phyloP scores from a whole-genome alignment of 2,329 filamentous ascomycete genomes.

The Beauveria australis region DNA sequence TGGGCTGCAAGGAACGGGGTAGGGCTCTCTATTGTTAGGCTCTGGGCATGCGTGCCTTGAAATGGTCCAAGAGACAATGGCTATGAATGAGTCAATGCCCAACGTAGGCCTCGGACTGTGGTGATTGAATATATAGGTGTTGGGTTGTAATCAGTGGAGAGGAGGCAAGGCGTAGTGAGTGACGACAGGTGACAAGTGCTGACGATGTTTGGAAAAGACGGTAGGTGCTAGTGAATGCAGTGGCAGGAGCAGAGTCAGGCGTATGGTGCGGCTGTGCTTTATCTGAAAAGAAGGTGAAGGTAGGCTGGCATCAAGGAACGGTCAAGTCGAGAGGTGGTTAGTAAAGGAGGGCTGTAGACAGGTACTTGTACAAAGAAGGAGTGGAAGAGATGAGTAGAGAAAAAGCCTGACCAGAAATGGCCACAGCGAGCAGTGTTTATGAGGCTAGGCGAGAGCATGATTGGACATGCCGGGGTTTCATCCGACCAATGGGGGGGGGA shows the following conservation, averaged over 20 bases:
- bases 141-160: constrained; percentile 7
- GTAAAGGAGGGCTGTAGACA: constrained; percentile 7
- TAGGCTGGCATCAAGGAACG: constrained; percentile 4
- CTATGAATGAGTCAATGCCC: constrained; percentile 9
- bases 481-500: constrained; percentile 26
- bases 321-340: constrained; percentile 5
- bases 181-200: not conserved
- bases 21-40: constrained; percentile 3
- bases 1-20: not conserved
- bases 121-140: not conserved
- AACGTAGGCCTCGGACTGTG: not conserved
- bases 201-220: not conserved
- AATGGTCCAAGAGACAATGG: not conserved
- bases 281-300: constrained; percentile 2
- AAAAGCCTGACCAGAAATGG: constrained; percentile 11
- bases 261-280: not conserved
- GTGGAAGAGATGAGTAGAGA: constrained; percentile 3
- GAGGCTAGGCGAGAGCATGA: constrained; percentile 22
- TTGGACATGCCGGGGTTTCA: constrained; percentile 25
- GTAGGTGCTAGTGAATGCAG: not conserved
- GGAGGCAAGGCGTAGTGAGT: not conserved
- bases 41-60: not conserved
- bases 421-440: constrained; percentile 21
- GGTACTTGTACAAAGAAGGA: constrained; percentile 10
- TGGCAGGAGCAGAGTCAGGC: not conserved